Conservation (phyloP, 495 filamentous ascomycete genomes). For the Choiromyces venosus region DNA sequence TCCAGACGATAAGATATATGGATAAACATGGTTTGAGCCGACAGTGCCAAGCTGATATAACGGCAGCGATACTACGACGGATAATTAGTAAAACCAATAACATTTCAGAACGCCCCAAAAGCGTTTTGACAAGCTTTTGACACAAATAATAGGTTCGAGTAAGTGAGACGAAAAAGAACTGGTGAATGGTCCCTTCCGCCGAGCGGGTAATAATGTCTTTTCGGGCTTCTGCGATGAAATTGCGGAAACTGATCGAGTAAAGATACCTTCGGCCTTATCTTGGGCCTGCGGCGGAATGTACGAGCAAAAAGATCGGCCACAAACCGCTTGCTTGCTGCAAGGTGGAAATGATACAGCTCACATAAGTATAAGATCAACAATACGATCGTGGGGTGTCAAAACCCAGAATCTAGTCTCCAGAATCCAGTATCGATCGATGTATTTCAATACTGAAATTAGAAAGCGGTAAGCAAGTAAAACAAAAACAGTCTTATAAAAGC, state of each 20-base stretch:
- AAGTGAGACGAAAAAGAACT: neutral
- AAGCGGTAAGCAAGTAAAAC: neutral
- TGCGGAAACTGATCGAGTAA: constrained; percentile 30
- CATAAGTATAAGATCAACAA: neutral
- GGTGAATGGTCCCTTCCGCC: neutral
- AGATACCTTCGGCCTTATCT: constrained; percentile 35
- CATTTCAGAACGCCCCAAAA: neutral
- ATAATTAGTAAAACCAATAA: neutral
- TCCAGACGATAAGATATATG: neutral
- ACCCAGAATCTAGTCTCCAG: neutral
- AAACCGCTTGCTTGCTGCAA: neutral
- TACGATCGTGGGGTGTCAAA: neutral
- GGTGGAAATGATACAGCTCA: neutral
- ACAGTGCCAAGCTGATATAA: neutral
- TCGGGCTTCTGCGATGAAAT: neutral
- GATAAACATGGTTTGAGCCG: neutral
- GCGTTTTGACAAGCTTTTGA: neutral
- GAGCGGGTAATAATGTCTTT: neutral
- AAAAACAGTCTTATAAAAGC: neutral
- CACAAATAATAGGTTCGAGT: neutral
- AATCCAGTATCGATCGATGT: neutral
- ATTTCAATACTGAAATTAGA: neutral
- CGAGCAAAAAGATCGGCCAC: neutral
- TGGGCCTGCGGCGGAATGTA: neutral
- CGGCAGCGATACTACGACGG: neutral